Conservation (phyloP, 768 basidiomycete genomes). For the Pleurotus platypus region DNA sequence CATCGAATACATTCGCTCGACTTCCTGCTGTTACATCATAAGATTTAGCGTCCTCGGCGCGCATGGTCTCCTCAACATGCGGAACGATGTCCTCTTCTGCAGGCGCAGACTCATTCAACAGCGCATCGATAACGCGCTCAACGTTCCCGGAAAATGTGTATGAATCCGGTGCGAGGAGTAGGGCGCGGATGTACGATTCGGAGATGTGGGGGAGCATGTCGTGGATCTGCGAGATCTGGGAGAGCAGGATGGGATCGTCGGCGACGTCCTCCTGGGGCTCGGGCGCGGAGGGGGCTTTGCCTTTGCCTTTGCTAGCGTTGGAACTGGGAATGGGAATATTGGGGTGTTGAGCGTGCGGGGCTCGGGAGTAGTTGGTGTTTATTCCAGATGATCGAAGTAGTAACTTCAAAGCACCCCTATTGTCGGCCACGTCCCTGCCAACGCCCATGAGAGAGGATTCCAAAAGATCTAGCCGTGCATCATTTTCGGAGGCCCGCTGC, state of each 20-base stretch:
- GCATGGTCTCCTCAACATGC: neutral
- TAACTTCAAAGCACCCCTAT: constrained; percentile 59
- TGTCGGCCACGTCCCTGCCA: constrained; percentile 24
- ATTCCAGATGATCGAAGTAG: constrained; percentile 61
- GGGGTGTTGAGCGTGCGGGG: neutral
- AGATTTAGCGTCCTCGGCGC: constrained; percentile 11
- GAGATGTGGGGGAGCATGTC: constrained; percentile 71
- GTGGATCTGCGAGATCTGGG: constrained; percentile 64
- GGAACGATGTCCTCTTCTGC: constrained; percentile 19
- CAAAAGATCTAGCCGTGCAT: constrained; percentile 55
- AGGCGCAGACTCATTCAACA: constrained; percentile 75
- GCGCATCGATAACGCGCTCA: constrained; percentile 62
- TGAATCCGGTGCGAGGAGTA: constrained; percentile 42
- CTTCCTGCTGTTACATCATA: neutral
- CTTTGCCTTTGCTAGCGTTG: constrained; percentile 36
- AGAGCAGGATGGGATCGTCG: constrained; percentile 44
- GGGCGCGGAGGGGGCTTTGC: constrained; percentile 27
- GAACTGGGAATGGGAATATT: neutral
- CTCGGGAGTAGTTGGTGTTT: constrained; percentile 11
- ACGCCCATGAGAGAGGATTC: constrained; percentile 46
- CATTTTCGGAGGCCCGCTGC: constrained; percentile 44
- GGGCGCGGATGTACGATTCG: constrained; percentile 50
- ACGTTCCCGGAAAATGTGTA: constrained; percentile 49
- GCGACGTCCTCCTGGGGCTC: constrained; percentile 9
- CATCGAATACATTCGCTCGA: constrained; percentile 74